A percentile compares a stretch with the other conserved stretches of the same genome.
phyloP scores from a whole-genome alignment of 768 basidiomycete genomes.

The Hortiboletus campestris region DNA sequence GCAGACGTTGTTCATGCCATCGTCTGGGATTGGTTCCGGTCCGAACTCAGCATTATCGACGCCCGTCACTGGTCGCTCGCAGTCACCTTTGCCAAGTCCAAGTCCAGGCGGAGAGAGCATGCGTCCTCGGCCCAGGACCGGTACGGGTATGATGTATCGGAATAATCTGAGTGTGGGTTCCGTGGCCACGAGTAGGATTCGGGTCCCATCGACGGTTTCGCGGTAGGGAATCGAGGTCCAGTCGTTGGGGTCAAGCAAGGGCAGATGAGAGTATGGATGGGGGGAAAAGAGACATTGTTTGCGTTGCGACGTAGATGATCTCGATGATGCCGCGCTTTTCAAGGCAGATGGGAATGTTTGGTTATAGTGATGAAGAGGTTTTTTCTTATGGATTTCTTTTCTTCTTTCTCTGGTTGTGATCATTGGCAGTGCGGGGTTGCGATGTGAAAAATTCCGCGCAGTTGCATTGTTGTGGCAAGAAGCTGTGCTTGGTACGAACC shows the following conservation, averaged over 20 bases:
- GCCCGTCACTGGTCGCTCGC: constrained; percentile 14
- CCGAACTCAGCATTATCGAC: constrained; percentile 11
- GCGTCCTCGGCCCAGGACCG: constrained; percentile 56
- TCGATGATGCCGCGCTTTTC: neutral
- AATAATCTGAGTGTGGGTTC: constrained; percentile 27
- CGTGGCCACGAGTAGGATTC: constrained; percentile 38
- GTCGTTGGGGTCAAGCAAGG: neutral
- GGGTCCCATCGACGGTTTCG: constrained; percentile 29
- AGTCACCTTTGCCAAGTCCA: constrained; percentile 21
- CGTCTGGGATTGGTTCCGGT: neutral
- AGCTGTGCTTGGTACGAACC: constrained; percentile 15
- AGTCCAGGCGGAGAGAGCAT: constrained; percentile 16
- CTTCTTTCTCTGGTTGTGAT: constrained; percentile 2
- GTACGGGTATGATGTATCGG: constrained; percentile 69
- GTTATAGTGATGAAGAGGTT: constrained; percentile 1
- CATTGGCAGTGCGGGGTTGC: neutral
- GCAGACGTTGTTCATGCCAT: constrained; percentile 20
- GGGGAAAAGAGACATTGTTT: neutral
- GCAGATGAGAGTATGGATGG: neutral
- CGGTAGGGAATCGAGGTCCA: constrained; percentile 9
- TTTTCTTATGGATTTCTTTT: constrained; percentile 6
- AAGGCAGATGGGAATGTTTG: constrained; percentile 8
- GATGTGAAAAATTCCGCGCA: neutral
- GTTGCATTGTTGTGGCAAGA: neutral
- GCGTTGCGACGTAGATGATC: constrained; percentile 1